Base-by-base conservation (phyloP, 768 basidiomycete species). In the Fibroporia radiculosa region DNA sequence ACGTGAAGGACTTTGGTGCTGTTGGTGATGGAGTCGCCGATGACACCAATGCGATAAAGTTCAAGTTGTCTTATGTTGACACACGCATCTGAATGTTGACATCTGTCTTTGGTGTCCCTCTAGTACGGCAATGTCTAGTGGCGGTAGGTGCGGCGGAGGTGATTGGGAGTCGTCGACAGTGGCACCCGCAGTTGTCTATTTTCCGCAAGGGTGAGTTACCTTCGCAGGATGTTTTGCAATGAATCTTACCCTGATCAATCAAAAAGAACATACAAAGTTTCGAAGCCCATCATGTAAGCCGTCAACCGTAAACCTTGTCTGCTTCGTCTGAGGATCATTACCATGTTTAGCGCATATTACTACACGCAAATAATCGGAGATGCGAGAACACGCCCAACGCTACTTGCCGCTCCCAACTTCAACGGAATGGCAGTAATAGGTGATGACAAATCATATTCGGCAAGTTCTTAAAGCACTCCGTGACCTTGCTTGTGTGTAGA, bases 361-460 rank as follows among this genome's bases (percentile, higher is more conserved):
- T 86, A 85, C 59, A 86, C 84, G 6, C 78, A 84, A 57, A 66
- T 89, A 38, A 79, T 90, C 19, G 86, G 86, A 18, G 86, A 89
- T 60, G 78, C 83, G 2, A 76, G 71, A 51, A 64, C 63, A 12
- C 81, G 75, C 3, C 87, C 86, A 1, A 86, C 77, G 0, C 67
- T 89, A 7, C 68, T 81, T 25, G 87, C 85, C 0, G 64, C 73
- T 14, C 49, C 77, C 6, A 66, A 63, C 23, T 90, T 89, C 62
- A 61, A 62, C 10, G 87, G 84, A 6, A 70, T 84, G 48, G 85
- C 86, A 22, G 79, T 89, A 36, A 85, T 89, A 41, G 87, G 84
- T 86, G 24, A 35, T 42, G 18, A 2, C 16, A 24, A 31, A 10
- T 27, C n/a, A 4, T 35, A 13, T 20, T 20, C 16, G 6, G 20